Evolutionary conservation across 2,329 filamentous ascomycete species (phyloP), one percentile per base, ranked within the genome.

Genomic region (Alternaria hordeiaustralica): DNA sequence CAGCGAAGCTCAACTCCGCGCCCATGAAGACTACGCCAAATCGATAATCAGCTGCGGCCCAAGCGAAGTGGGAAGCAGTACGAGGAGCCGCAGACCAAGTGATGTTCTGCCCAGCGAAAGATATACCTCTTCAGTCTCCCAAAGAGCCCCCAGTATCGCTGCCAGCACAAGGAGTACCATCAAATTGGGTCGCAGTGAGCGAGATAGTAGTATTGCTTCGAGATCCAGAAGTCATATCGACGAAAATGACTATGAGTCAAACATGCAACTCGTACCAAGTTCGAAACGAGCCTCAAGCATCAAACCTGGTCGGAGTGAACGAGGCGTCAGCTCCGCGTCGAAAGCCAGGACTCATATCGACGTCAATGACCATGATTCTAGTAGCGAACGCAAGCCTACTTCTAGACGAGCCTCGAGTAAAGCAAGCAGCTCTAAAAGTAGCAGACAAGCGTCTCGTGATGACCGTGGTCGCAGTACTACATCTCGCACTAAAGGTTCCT

Each of bases 31-130:
- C 5, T 18, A 41, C 3, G 15, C 8, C 4, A 10, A 3, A 0
- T n/a, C 33, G 10, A 4, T 3, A 2, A 2, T n/a, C 8, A 3
- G 33, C 33, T 1, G 8, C 1, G 1, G 15, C 6, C 1, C 5
- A 10, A n/a, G 15, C 15, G 33, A 1, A n/a, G 33, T 2, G 8
- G n/a, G 6, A 41, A 41, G 36, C 15, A 41, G n/a, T 18, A 9
- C 0, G 9, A 10, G 8, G 0, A 11, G 15, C 36, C n/a, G 9
- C n/a, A 41, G n/a, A 11, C 36, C 36, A 41, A 41, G 15, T 10
- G 25, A 9, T 11, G 9, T 28, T 11, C 26, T 5, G 26, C 26
- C 9, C 26, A 11, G 9, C 9, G 26, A 11, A 28, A 11, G 3
- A 28, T 11, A 10, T 28, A 28, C 26, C 9, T 10, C 26, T 11